These are phyloP conservation scores for Pseudoperonospora humuli DNA, from an alignment of 352 stramenopile species.

Conservation along the genomic window DNA sequence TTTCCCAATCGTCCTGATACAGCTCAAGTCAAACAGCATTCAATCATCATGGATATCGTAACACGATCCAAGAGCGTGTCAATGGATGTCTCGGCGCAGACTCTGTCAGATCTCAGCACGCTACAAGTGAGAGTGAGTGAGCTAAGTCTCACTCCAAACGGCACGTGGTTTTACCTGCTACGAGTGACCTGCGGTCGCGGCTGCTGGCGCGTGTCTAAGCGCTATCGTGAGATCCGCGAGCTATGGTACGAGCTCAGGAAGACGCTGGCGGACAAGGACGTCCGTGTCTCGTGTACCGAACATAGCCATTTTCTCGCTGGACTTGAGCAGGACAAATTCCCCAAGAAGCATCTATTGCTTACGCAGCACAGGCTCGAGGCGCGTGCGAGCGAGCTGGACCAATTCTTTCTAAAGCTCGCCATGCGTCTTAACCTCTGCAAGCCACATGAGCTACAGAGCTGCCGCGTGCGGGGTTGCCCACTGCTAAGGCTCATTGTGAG, in stretches of 20 bases:
- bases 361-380: conserved; percentile 57
- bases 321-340: conserved; percentile 65
- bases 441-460: conserved; percentile 31
- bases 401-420: conserved; percentile 52
- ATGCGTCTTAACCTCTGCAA: conserved; percentile 67
- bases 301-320: conserved; percentile 60
- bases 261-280: conserved; percentile 20
- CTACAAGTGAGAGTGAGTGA: conserved; percentile 50
- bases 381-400: conserved; percentile 42
- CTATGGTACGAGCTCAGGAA: conserved; percentile 50
- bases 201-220: conserved; percentile 45
- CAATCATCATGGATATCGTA: conserved; percentile 9
- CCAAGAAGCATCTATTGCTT: conserved; percentile 62
- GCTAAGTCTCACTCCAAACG: conserved; percentile 42
- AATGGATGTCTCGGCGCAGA: conserved; percentile 13
- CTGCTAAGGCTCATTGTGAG: conserved; percentile 32
- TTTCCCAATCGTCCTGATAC: conserved; percentile 10
- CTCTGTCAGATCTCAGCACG: conserved; percentile 32
- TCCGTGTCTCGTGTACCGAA: conserved; percentile 30
- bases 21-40: not conserved
- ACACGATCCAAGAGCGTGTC: conserved; percentile 21
- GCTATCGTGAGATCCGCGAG: conserved; percentile 69
- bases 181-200: conserved; percentile 40
- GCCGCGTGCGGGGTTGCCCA: conserved; percentile 35
- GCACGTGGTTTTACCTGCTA: conserved; percentile 62